Evolutionary conservation across 73 alveolate species (phyloP), one percentile per base, ranked within the genome.

Genomic region (Durusdinium trenchii): DNA sequence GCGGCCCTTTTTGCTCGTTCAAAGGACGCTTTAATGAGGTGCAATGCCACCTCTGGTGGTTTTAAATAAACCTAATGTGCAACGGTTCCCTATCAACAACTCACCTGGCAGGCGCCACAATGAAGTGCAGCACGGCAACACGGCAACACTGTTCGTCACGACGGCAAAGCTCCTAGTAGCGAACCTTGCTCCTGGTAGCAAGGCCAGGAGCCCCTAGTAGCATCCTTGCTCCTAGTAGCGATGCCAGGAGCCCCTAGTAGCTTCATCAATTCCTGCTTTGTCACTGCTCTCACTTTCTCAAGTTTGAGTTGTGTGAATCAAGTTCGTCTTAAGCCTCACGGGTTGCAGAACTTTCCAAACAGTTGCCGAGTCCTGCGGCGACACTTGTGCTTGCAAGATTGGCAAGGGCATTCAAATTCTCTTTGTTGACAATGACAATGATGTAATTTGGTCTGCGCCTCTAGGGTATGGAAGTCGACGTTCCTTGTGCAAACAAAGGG

Each of bases 391-490:
- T n/a, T n/a, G n/a, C n/a, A n/a, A n/a, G n/a, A n/a, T n/a, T n/a
- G n/a, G n/a, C n/a, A n/a, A n/a, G n/a, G n/a, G n/a, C n/a, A n/a
- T n/a, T n/a, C n/a, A n/a, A n/a, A n/a, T n/a, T n/a, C n/a, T n/a
- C n/a, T n/a, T n/a, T n/a, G n/a, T n/a, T n/a, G n/a, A n/a, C n/a
- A n/a, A n/a, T n/a, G n/a, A n/a, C n/a, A n/a, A n/a, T n/a, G n/a
- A n/a, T n/a, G n/a, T n/a, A n/a, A n/a, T n/a, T n/a, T n/a, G n/a
- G n/a, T n/a, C n/a, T n/a, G n/a, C n/a, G 38, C 89, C 89, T 82
- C 73, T 18, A 82, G 92, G 3, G 92, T 82, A 57, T 82, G 92
- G 71, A 82, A 82, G 92, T 82, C 92, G 35, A 82, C 92, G 30
- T 82, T 48, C 92, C 92, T 82, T 32, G 48, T 47, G 28, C 3